Evolutionary conservation across 2,329 filamentous ascomycete genomes (phyloP), one percentile per base, ranked within the genome.

Genomic region (Fusarium nematophilum): DNA sequence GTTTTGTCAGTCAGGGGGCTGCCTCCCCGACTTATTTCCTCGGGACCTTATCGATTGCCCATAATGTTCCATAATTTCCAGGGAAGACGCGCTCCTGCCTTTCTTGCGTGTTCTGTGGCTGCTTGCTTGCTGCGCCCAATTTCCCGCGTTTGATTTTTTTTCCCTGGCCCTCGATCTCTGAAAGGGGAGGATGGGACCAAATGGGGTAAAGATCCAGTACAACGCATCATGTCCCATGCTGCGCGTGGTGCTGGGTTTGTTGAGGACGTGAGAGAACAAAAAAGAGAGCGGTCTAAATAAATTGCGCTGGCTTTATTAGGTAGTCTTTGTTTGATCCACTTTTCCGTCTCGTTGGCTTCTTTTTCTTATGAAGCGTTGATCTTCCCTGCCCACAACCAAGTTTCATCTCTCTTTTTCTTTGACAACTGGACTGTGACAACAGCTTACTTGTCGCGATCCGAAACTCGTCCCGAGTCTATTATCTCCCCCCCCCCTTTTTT

Each of bases 331-430:
- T 33, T n/a, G 59, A 25, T 52, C 61, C 61, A 64, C 61, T 64
- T 62, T 64, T 58, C 14, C 37, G 33, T 47, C 43, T 33, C 58
- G 47, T 37, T 64, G 60, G 52, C 46, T 48, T 57, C 40, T 58
- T 64, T 57, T 45, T 29, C 48, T 38, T 27, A 30, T 40, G 37
- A 56, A 57, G 47, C 13, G 39, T 40, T 64, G 53, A 37, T 43
- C 55, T 42, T 43, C 55, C 29, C 36, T 61, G 39, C 57, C 33
- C 53, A 42, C 43, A 38, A 52, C 49, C 14, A n/a, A 23, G 40
- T 36, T 45, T 43, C 55, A 27, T 17, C 23, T 42, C 30, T 27
- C 18, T 33, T 37, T 27, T 39, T 59, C 25, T 37, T 31, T 43
- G 17, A 14, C 10, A 29, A 31, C 38, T 31, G 15, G 30, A 23